Base-by-base conservation (phyloP, 768 basidiomycete species). In the Hericium rajendrae region DNA sequence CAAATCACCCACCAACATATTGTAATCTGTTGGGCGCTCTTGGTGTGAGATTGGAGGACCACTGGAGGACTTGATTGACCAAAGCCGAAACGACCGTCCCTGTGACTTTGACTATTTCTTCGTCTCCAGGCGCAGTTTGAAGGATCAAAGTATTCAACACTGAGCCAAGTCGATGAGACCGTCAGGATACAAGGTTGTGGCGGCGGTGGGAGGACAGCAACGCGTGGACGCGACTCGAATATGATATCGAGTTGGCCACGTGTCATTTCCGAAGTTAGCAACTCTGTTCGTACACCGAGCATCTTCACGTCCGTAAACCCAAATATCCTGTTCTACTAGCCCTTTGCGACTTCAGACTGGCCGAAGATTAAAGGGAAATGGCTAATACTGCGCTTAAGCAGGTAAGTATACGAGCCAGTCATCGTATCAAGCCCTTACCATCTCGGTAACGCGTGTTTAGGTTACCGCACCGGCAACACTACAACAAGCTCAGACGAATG, bases 401-500 rank as follows among this genome's bases (percentile, higher is more conserved):
- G 18, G 43, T 46, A 20, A n/a, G 43, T 18, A 9, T 9, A 6
- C 43, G n/a, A n/a, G 8, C n/a, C 4, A 46, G 20, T 46, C 20
- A 18, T 11, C 13, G 8, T n/a, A 6, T 46, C 43, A 46, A 46
- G 43, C n/a, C 32, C 32, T 15, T 11, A 46, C 43, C 20, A 8
- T 46, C n/a, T 46, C 5, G 20, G 20, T 46, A 10, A 15, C 43
- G 20, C 8, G 9, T 18, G 43, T 20, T 18, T 49, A 71, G 71
- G 59, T 78, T 67, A 71, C 69, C 38, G 70, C 73, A 52, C 66
- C 79, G 9, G 67, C 79, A 43, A 89, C 91, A 2, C 78, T 99
- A 50, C 92, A 97, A 65, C 86, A 92, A 68, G 80, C 85, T 3
- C 97, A 98, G 72, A 93, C 92, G 13, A 77, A 80, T 60, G 88